A percentile compares a stretch with the other conserved stretches of the same genome.
Evolutionary conservation across 2,329 filamentous ascomycete species (phyloP).

Genomic region (Drechslerella coelobrocha): DNA sequence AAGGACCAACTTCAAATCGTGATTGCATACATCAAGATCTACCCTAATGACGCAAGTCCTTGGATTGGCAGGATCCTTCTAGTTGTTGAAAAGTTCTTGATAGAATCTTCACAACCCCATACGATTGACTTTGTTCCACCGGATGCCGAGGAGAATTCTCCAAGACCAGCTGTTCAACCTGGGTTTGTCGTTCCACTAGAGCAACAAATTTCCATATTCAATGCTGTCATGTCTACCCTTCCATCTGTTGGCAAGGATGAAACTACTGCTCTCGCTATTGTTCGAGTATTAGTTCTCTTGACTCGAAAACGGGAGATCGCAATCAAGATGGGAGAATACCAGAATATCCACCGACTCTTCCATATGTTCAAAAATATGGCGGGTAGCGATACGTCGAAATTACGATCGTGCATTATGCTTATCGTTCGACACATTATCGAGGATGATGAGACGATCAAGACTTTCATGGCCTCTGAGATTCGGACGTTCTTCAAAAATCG

Average conservation of each 20-base stretch:
- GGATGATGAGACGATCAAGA: conserved; percentile 86
- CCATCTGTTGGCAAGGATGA: conserved; percentile 88
- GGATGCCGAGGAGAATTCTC: conserved; percentile 60
- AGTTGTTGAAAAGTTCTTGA: conserved; percentile 87
- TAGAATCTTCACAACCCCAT: conserved; percentile 80
- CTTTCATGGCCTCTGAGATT: conserved; percentile 92
- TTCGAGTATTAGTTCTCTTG: conserved; percentile 83
- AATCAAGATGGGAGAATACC: conserved; percentile 79
- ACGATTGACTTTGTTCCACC: conserved; percentile 58
- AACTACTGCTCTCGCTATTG: conserved; percentile 78
- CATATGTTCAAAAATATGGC: conserved; percentile 94
- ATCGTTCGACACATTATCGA: conserved; percentile 92
- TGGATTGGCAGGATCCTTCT: conserved; percentile 92
- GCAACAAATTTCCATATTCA: conserved; percentile 74
- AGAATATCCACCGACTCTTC: conserved; percentile 86
- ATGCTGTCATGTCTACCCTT: conserved; percentile 79
- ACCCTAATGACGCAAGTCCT: conserved; percentile 79
- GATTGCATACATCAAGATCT: conserved; percentile 77
- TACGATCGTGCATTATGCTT: conserved; percentile 79
- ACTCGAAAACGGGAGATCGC: conserved; percentile 80
- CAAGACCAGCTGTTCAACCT: conserved; percentile 64
- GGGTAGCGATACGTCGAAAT: conserved; percentile 75
- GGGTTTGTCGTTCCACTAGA: conserved; percentile 69
- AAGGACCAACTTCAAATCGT: conserved; percentile 78
- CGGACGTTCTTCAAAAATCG: conserved; percentile 71